Percentiles rank a stretch among this genome's conserved stretches.
Evolutionary conservation across 345 rosid genomes (phyloP).

Genomic region (Arabis alpina): DNA sequence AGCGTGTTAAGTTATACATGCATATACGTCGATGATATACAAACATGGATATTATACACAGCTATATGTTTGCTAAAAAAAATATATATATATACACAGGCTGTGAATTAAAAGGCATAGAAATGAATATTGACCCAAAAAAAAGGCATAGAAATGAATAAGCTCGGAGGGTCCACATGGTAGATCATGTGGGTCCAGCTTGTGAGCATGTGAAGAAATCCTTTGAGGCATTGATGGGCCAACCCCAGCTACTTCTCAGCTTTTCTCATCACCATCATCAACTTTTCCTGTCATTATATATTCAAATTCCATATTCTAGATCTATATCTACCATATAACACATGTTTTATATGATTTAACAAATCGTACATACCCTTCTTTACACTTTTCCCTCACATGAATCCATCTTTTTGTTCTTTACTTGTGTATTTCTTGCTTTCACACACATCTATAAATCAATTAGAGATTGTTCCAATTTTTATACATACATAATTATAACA

Average conservation of each 20-base stretch:
- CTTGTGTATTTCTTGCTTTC: slow-evolving; percentile 28
- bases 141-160: slow-evolving; percentile 14
- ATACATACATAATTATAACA: not conserved
- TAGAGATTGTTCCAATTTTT: not conserved
- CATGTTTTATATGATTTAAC: not conserved
- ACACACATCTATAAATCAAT: slow-evolving; percentile 6
- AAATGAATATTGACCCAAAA: too few relatives aligned
- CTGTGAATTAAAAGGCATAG: not conserved
- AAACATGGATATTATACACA: too few relatives aligned
- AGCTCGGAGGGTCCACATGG: slow-evolving; percentile 26
- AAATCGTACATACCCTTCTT: slow-evolving; percentile 39
- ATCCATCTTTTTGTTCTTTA: slow-evolving; percentile 46
- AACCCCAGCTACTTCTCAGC: slow-evolving; percentile 41
- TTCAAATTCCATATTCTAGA: slow-evolving; percentile 40
- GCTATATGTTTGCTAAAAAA: too few relatives aligned
- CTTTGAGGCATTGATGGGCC: slow-evolving; percentile 46
- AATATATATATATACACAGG: too few relatives aligned
- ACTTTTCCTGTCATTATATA: slow-evolving; percentile 40
- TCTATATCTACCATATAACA: slow-evolving; percentile 6
- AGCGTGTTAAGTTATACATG: too few relatives aligned
- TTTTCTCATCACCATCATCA: slow-evolving; percentile 37
- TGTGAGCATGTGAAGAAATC: slow-evolving; percentile 47
- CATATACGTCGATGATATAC: too few relatives aligned
- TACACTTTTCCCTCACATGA: slow-evolving; percentile 48
- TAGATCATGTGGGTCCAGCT: slow-evolving; percentile 46